Percentiles rank a stretch among this genome's conserved stretches.
Conservation (phyloP, 2,329 filamentous ascomycete species). For the Xylaria sp. region DNA sequence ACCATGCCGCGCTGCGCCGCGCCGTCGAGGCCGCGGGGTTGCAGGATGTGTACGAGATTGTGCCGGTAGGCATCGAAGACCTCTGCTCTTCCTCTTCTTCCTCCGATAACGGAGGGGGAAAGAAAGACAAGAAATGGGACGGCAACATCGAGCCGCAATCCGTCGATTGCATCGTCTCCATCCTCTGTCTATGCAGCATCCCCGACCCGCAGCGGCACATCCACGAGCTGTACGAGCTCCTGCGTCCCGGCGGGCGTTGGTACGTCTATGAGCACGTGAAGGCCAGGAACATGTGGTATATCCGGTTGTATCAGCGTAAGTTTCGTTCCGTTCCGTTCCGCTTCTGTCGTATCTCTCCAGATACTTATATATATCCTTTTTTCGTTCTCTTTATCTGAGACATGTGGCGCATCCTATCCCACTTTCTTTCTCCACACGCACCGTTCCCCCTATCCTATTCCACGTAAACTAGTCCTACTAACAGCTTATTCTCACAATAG, state of each 20-base stretch:
- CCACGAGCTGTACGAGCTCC: constrained; percentile 63
- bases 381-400: neutral
- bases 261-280: constrained; percentile 72
- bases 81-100: constrained; percentile 48
- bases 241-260: constrained; percentile 72
- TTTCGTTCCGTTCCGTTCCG: constrained; percentile 24
- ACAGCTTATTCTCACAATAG: constrained; percentile 48
- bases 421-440: neutral
- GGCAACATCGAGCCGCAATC: constrained; percentile 61
- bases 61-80: constrained; percentile 68
- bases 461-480: neutral
- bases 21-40: constrained; percentile 65
- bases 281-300: constrained; percentile 52
- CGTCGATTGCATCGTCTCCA: constrained; percentile 69
- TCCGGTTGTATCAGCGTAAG: constrained; percentile 65
- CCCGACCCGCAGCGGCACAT: constrained; percentile 69
- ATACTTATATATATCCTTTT: neutral
- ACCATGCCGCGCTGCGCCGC: constrained; percentile 60
- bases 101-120: neutral
- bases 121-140: constrained; percentile 56
- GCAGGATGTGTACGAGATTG: constrained; percentile 67
- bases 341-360: too few species aligned
- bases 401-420: neutral
- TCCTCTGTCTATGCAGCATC: constrained; percentile 72
- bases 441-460: neutral